Conservation (phyloP, 495 filamentous ascomycete species). For the Neurospora sp. region DNA sequence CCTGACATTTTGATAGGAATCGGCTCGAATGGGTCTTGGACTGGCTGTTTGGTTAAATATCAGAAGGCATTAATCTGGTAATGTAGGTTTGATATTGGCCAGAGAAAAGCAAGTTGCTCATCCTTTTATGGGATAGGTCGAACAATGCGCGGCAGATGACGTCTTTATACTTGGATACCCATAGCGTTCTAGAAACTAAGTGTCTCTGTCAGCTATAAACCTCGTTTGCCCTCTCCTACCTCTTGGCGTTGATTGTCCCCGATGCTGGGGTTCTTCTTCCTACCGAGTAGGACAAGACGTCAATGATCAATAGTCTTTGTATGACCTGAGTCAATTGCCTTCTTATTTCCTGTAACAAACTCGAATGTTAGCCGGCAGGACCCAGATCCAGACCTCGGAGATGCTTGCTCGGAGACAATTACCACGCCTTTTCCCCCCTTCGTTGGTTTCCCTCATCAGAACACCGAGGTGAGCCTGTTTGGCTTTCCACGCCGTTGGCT, state of each 20-base stretch:
- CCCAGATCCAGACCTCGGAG: background rate
- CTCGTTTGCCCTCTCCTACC: background rate
- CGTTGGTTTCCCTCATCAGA: background rate
- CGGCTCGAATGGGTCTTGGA: conserved; percentile 17
- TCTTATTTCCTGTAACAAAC: background rate
- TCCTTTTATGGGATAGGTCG: background rate
- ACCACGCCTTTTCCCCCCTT: background rate
- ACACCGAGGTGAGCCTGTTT: background rate
- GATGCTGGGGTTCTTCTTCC: background rate
- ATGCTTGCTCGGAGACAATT: background rate
- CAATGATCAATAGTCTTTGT: background rate
- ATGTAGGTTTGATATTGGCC: background rate
- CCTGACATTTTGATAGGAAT: conserved; percentile 15
- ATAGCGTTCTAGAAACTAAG: background rate
- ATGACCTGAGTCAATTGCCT: background rate
- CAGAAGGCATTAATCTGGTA: background rate
- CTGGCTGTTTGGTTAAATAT: conserved; percentile 18
- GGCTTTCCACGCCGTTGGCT: background rate
- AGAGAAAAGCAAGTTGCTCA: background rate
- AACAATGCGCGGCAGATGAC: background rate
- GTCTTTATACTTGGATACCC: background rate
- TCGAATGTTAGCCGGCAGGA: background rate
- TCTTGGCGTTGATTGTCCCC: background rate
- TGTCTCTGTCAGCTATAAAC: background rate
- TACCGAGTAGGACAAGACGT: background rate